Evolutionary conservation across 2,329 filamentous ascomycete species (phyloP).

Genomic region (Fusarium keratoplasticum): DNA sequence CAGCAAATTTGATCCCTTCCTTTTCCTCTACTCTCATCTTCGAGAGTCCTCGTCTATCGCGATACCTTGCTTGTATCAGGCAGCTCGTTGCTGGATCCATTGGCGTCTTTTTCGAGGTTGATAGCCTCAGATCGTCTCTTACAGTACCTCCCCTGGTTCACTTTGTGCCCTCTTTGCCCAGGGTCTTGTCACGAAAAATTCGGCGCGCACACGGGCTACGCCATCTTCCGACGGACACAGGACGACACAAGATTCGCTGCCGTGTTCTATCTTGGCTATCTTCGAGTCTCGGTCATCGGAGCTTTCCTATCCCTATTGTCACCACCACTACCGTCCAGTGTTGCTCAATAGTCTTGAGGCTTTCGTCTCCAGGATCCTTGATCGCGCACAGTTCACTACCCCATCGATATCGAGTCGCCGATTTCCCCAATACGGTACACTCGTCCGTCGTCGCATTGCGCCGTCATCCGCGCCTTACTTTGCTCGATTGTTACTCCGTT

Average conservation of each 20-base stretch:
- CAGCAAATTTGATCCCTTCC: slow-evolving; percentile 32
- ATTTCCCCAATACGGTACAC: slow-evolving; percentile 37
- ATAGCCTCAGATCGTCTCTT: slow-evolving; percentile 3
- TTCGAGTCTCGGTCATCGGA: slow-evolving; percentile 7
- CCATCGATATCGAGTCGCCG: slow-evolving; percentile 17
- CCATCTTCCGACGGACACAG: not conserved
- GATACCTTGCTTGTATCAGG: slow-evolving; percentile 15
- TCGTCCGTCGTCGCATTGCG: slow-evolving; percentile 39
- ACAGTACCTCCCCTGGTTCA: not conserved
- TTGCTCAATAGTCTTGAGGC: slow-evolving; percentile 1
- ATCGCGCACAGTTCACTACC: slow-evolving; percentile 1
- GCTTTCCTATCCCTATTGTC: slow-evolving; percentile 17
- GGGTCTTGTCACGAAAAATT: slow-evolving; percentile 10
- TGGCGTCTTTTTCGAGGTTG: slow-evolving; percentile 1
- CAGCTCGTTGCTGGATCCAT: slow-evolving; percentile 25
- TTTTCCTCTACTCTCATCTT: slow-evolving; percentile 12
- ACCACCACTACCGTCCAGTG: not conserved
- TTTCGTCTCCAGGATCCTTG: slow-evolving; percentile 8
- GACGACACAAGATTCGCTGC: slow-evolving; percentile 3
- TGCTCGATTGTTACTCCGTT: slow-evolving; percentile 33
- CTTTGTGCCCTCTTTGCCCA: not conserved
- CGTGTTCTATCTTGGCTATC: not conserved
- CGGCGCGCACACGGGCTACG: slow-evolving; percentile 4
- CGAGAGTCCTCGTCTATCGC: slow-evolving; percentile 11
- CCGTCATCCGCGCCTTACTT: slow-evolving; percentile 16